A percentile compares a stretch with the other conserved stretches of the same genome.
Evolutionary conservation across 129 eudicot species (phyloP).

Genomic region (Flaveria bidentis): DNA sequence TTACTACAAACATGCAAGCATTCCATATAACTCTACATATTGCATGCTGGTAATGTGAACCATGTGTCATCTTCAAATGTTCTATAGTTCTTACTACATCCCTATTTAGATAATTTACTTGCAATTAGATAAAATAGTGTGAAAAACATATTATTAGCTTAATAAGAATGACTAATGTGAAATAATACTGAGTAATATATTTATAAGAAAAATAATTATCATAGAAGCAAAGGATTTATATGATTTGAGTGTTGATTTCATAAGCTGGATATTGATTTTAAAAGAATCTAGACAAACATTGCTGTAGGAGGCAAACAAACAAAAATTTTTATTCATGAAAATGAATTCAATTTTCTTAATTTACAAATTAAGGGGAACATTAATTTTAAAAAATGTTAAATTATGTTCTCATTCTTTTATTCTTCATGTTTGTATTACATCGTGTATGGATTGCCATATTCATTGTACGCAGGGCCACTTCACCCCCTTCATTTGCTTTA

Average conservation of each 20-base stretch:
- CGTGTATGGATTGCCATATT: conserved; percentile 1
- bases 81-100: background rate
- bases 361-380: background rate
- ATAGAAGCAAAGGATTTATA: background rate
- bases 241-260: background rate
- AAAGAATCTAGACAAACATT: background rate
- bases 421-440: conserved; percentile 7
- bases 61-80: background rate
- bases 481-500: conserved; percentile 98
- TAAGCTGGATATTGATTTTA: background rate
- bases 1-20: conserved; percentile 5
- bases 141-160: background rate
- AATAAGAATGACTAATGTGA: background rate
- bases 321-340: background rate
- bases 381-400: conserved; percentile 2
- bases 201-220: background rate
- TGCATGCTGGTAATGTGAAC: background rate
- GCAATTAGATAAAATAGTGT: background rate
- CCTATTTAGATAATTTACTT: background rate
- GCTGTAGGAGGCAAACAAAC: conserved; percentile 10
- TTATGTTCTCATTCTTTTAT: background rate
- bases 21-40: background rate
- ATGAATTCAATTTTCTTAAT: background rate
- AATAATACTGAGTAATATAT: background rate
- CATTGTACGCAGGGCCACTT: conserved; percentile 67